Percentiles rank a stretch among this genome's conserved stretches.
These are phyloP conservation scores for Hyaloperonospora brassicae DNA, from an alignment of 352 stramenopile species.

Conservation along the genomic window DNA sequence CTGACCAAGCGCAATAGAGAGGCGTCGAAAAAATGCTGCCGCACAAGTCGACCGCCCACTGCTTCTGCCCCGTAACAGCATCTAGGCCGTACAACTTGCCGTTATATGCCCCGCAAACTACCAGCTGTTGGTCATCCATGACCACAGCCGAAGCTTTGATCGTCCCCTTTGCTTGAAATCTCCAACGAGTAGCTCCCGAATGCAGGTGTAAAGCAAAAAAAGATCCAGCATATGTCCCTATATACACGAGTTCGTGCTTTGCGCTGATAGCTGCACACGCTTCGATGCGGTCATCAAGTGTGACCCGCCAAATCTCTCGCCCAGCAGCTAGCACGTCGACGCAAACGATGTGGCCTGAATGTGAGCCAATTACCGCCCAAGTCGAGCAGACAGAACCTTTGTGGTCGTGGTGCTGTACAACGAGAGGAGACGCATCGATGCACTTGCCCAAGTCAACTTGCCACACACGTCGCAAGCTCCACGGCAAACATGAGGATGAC, in stretches of 20 bases:
- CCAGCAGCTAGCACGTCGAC: conserved; percentile 27
- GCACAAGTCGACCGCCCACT: conserved; percentile 25
- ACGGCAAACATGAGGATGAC: conserved; percentile 5
- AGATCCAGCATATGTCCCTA: conserved; percentile 46
- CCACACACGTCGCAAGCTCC: conserved; percentile 18
- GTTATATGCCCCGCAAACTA: conserved; percentile 48
- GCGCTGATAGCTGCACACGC: conserved; percentile 36
- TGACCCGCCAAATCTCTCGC: conserved; percentile 26
- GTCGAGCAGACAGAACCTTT: conserved; percentile 6
- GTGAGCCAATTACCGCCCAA: conserved; percentile 41
- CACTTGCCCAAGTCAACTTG: conserved; percentile 43
- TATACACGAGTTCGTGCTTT: conserved; percentile 25
- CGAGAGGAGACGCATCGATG: conserved; percentile 53
- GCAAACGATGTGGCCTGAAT: conserved; percentile 38
- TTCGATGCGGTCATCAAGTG: conserved; percentile 56
- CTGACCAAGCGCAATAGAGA: conserved; percentile 14
- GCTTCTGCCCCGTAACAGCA: conserved; percentile 8
- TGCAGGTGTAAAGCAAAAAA: conserved; percentile 38
- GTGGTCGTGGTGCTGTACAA: conserved; percentile 21
- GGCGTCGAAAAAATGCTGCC: conserved; percentile 51
- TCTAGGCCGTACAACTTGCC: conserved; percentile 37
- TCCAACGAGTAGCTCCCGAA: conserved; percentile 27
- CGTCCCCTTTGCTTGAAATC: conserved; percentile 25
- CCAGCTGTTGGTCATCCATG: conserved; percentile 31
- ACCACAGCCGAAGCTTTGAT: conserved; percentile 51